Conservation (phyloP, 2,329 filamentous ascomycete genomes). For the Simplicillium sp. region DNA sequence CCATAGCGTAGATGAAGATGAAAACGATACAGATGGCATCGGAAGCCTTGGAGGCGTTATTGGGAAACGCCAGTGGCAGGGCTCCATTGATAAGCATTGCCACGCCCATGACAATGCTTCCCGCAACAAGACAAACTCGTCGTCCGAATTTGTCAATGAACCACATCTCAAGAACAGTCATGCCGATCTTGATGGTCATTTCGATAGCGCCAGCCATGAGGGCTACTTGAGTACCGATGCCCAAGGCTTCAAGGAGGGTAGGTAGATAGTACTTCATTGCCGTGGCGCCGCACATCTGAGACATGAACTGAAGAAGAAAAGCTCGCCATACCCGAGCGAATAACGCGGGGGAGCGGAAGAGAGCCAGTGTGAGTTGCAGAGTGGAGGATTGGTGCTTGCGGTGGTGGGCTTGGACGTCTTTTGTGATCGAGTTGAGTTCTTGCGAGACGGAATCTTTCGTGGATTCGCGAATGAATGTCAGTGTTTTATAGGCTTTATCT, state of each 20-base stretch:
- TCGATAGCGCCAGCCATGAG: conserved; percentile 46
- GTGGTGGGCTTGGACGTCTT: conserved; percentile 29
- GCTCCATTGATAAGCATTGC: conserved; percentile 46
- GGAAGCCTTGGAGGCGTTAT: conserved; percentile 34
- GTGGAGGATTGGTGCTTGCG: conserved; percentile 11
- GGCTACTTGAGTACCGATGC: conserved; percentile 35
- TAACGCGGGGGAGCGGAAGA: conserved; percentile 38
- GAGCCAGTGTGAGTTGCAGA: conserved; percentile 18
- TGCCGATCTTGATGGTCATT: conserved; percentile 46
- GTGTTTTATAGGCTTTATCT: conserved; percentile 30
- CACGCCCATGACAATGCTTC: conserved; percentile 41
- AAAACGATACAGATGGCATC: conserved; percentile 44
- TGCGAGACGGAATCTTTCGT: conserved; percentile 25
- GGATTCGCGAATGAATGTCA: conserved; percentile 40
- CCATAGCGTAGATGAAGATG: conserved; percentile 49
- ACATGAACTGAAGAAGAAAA: conserved; percentile 48
- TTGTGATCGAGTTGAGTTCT: conserved; percentile 36
- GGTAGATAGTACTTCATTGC: conserved; percentile 54
- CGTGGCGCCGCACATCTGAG: conserved; percentile 49
- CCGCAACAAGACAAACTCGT: conserved; percentile 35
- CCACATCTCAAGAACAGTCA: conserved; percentile 46
- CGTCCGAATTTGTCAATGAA: conserved; percentile 45
- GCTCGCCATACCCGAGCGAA: conserved; percentile 47
- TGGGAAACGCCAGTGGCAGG: conserved; percentile 39
- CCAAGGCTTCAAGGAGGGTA: conserved; percentile 39